Evolutionary conservation across 2,329 filamentous ascomycete genomes (phyloP).

Genomic region (Dothideomycetidae sp.): DNA sequence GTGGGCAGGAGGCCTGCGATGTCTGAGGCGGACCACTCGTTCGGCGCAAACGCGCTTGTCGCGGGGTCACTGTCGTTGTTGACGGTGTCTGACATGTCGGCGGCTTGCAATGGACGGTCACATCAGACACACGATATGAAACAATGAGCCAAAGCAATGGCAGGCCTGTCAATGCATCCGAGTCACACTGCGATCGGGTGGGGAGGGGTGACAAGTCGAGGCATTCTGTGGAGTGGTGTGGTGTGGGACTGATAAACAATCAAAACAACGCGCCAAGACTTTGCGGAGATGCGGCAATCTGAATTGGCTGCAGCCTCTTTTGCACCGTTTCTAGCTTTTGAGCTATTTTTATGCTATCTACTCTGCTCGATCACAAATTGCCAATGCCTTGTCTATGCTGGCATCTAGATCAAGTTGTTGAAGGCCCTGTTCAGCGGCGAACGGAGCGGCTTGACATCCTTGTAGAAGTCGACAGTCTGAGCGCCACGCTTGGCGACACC

Average conservation of each 20-base stretch:
- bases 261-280: background rate
- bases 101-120: no score
- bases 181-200: background rate
- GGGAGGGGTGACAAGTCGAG: no score
- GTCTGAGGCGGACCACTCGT: conserved; percentile 29
- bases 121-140: no score
- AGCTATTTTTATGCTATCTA: conserved; percentile 8
- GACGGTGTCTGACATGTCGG: no score
- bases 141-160: background rate
- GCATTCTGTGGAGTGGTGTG: no score
- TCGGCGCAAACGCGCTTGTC: background rate
- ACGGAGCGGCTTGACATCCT: conserved; percentile 73
- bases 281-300: background rate
- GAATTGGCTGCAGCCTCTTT: background rate
- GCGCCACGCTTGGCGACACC: conserved; percentile 89
- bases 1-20: conserved; percentile 27
- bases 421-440: conserved; percentile 96
- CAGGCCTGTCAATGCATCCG: background rate
- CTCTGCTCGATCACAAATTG: background rate
- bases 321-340: no score
- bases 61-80: no score
- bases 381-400: background rate
- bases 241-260: background rate
- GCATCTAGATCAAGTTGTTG: conserved; percentile 75
- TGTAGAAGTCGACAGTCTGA: conserved; percentile 93